phyloP scores from a whole-genome alignment of 768 basidiomycete genomes.

The Boletales sp. region DNA sequence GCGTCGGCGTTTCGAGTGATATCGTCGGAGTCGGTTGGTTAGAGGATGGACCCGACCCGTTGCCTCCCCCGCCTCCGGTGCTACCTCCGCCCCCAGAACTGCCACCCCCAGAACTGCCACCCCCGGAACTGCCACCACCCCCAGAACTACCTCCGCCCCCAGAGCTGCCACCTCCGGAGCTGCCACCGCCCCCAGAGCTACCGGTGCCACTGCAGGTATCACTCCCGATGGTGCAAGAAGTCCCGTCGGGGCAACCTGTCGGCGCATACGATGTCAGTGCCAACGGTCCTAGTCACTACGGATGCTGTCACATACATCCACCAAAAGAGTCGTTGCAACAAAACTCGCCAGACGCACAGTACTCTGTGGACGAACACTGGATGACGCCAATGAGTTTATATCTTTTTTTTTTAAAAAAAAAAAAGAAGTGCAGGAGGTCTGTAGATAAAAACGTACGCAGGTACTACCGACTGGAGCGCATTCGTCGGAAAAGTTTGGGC shows the following conservation, averaged over 20 bases:
- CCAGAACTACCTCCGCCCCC: too few relatives aligned
- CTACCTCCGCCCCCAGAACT: not conserved
- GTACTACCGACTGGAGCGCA: slow-evolving; percentile 17
- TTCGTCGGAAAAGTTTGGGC: slow-evolving; percentile 13
- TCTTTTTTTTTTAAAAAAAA: too few relatives aligned
- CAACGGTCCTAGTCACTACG: too few relatives aligned
- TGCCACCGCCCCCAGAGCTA: not conserved
- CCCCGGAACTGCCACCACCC: too few relatives aligned
- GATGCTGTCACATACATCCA: slow-evolving; percentile 15
- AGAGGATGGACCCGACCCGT: not conserved
- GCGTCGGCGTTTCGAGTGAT: not conserved
- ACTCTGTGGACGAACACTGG: slow-evolving; percentile 17
- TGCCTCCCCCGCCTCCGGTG: not conserved
- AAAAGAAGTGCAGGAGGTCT: too few relatives aligned
- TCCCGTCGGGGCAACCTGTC: slow-evolving; percentile 18
- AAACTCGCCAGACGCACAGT: slow-evolving; percentile 1
- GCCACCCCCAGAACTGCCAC: too few relatives aligned
- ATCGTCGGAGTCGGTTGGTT: not conserved
- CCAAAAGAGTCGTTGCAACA: slow-evolving; percentile 23
- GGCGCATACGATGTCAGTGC: not conserved
- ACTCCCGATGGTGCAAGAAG: slow-evolving; percentile 1
- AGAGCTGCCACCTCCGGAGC: too few relatives aligned
- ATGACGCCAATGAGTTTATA: not conserved
- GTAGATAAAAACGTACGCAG: slow-evolving; percentile 14
- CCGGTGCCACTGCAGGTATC: slow-evolving; percentile 6